Conservation (phyloP, 257 asterid genomes). For the Jasminum sambac region DNA sequence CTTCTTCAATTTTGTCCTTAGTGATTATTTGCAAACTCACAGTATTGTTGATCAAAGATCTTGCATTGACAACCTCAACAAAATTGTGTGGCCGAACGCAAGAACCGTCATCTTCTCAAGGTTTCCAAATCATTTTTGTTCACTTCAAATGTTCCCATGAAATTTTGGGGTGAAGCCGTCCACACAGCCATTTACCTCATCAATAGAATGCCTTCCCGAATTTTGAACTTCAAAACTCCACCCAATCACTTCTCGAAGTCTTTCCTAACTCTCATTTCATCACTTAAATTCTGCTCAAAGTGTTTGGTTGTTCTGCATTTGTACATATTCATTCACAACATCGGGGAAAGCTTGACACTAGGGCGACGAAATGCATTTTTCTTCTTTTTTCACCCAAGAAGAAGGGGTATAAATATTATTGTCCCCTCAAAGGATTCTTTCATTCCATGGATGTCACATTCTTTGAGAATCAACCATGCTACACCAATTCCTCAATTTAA, state of each 20-base stretch:
- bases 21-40: no score
- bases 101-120: no score
- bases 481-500: neutral
- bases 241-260: neutral
- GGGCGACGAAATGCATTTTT: neutral
- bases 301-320: neutral
- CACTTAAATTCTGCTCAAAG: neutral
- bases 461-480: neutral
- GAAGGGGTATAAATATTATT: neutral
- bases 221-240: neutral
- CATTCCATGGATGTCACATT: neutral
- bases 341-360: neutral
- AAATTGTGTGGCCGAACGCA: neutral
- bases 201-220: no score
- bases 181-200: no score
- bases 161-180: no score
- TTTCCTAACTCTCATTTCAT: neutral
- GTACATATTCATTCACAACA: neutral
- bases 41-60: neutral
- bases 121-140: no score
- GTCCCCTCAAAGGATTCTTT: neutral
- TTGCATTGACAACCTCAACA: neutral
- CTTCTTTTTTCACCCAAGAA: neutral
- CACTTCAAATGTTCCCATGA: no score
- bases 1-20: no score